phyloP scores from a whole-genome alignment of 257 asterid genomes.

The Penstemon davidsonii region DNA sequence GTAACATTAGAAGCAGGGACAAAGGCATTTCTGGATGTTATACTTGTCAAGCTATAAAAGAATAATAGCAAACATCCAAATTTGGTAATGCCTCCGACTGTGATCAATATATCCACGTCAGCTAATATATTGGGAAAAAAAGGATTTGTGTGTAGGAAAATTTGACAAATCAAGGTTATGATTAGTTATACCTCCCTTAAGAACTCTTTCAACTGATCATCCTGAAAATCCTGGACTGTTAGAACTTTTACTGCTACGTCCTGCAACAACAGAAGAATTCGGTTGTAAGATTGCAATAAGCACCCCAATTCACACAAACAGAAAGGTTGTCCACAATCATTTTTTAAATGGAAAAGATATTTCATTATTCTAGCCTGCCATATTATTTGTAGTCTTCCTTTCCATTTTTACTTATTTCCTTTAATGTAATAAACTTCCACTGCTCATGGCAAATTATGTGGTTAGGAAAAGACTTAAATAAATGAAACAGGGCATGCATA shows the following conservation, averaged over 20 bases:
- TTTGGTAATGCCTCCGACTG: neutral
- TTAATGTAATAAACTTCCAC: conserved; percentile 5
- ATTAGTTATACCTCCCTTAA: conserved; percentile 72
- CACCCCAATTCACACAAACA: conserved; percentile 12
- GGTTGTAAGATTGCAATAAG: neutral
- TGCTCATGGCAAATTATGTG: neutral
- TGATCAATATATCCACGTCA: neutral
- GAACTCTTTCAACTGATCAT: conserved; percentile 89
- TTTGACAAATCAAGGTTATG: neutral
- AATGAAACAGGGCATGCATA: neutral
- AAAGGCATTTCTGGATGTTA: neutral
- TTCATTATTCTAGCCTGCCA: neutral
- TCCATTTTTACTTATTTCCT: neutral
- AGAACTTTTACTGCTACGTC: conserved; percentile 97
- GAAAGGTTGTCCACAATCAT: neutral
- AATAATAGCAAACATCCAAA: neutral
- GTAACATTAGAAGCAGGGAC: neutral
- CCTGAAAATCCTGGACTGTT: conserved; percentile 80
- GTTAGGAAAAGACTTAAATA: conserved; percentile 1
- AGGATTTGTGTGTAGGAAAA: neutral
- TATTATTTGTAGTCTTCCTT: neutral
- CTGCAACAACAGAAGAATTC: conserved; percentile 41
- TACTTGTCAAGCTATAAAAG: neutral
- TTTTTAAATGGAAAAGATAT: conserved; percentile 2
- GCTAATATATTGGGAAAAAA: neutral